phyloP scores from a whole-genome alignment of 768 basidiomycete species.

The Phaeotremella fagi region DNA sequence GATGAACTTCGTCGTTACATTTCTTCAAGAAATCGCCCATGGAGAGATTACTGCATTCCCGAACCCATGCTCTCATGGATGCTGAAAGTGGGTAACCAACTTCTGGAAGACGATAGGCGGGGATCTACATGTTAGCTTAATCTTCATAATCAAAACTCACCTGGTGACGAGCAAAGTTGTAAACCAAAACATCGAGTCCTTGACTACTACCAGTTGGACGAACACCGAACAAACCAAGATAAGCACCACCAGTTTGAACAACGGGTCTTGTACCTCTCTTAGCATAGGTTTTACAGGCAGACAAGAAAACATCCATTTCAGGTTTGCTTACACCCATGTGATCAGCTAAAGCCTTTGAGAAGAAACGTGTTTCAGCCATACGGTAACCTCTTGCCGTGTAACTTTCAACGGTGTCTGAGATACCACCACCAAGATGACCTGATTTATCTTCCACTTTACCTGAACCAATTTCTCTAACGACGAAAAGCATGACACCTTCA shows the following conservation, averaged over 20 bases:
- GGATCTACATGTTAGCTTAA: slow-evolving; percentile 28
- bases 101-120: slow-evolving; percentile 49
- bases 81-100: slow-evolving; percentile 37
- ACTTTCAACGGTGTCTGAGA: slow-evolving; percentile 37
- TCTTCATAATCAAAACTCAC: background rate
- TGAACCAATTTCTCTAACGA: slow-evolving; percentile 44
- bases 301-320: slow-evolving; percentile 46
- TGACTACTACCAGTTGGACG: slow-evolving; percentile 27
- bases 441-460: slow-evolving; percentile 9
- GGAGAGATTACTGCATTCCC: slow-evolving; percentile 32
- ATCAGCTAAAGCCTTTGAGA: slow-evolving; percentile 41
- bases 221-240: slow-evolving; percentile 47
- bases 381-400: slow-evolving; percentile 47
- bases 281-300: slow-evolving; percentile 48
- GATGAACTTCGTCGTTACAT: slow-evolving; percentile 34
- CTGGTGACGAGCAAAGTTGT: slow-evolving; percentile 48
- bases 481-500: slow-evolving; percentile 49
- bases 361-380: slow-evolving; percentile 46
- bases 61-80: slow-evolving; percentile 37
- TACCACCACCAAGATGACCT: slow-evolving; percentile 2
- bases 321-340: slow-evolving; percentile 41
- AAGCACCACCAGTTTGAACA: slow-evolving; percentile 47
- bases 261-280: slow-evolving; percentile 47
- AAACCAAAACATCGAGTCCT: slow-evolving; percentile 47
- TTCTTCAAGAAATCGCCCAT: slow-evolving; percentile 38